Percentiles rank a stretch among this genome's conserved stretches.
Conservation (phyloP, 169 alveolate genomes). For the Babesia gibsoni region DNA sequence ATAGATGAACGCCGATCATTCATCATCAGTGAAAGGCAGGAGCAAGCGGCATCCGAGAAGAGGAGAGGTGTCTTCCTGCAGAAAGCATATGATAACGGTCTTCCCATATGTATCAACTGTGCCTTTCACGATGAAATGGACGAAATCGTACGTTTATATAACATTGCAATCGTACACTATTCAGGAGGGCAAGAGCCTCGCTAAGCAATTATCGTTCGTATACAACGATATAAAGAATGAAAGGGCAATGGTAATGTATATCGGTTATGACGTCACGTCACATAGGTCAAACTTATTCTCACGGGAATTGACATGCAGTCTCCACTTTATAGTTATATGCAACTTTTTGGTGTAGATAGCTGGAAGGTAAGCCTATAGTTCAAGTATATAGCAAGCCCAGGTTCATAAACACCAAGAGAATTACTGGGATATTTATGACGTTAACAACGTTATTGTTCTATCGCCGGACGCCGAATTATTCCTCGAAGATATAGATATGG, state of each 20-base stretch:
- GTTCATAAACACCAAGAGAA: slow-evolving; percentile 30
- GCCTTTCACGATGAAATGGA: slow-evolving; percentile 40
- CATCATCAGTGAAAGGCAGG: not conserved
- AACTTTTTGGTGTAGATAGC: slow-evolving; percentile 21
- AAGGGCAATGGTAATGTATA: slow-evolving; percentile 21
- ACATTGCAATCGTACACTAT: not conserved
- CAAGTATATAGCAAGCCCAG: not conserved
- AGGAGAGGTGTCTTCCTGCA: slow-evolving; percentile 8
- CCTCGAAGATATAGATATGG: slow-evolving; percentile 36
- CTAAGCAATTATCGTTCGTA: slow-evolving; percentile 44
- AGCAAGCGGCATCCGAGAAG: not conserved
- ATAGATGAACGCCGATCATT: slow-evolving; percentile 42
- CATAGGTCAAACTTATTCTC: slow-evolving; percentile 35
- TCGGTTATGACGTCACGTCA: not conserved
- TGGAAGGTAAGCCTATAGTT: slow-evolving; percentile 48
- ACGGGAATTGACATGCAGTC: slow-evolving; percentile 31
- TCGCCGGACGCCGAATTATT: slow-evolving; percentile 58
- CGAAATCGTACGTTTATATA: slow-evolving; percentile 1
- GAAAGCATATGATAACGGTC: slow-evolving; percentile 40
- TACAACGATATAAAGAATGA: slow-evolving; percentile 46
- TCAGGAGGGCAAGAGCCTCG: slow-evolving; percentile 56
- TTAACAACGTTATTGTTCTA: slow-evolving; percentile 35
- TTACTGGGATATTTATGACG: slow-evolving; percentile 56
- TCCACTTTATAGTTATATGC: slow-evolving; percentile 7
- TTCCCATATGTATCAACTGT: slow-evolving; percentile 60